Conservation (phyloP, 2,329 filamentous ascomycete species). For the Akanthomyces muscarius region DNA sequence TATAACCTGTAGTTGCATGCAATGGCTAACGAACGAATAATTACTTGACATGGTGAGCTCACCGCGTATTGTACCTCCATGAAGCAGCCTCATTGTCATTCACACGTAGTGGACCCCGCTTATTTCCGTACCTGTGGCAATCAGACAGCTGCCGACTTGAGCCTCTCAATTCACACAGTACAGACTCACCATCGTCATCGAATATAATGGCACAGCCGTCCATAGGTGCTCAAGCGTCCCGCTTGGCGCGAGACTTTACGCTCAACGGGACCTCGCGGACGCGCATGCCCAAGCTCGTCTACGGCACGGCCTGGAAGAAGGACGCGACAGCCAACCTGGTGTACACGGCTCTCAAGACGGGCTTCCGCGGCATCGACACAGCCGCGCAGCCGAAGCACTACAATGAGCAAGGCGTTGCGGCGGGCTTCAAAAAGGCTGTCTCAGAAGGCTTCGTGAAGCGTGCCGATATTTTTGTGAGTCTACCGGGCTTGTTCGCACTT, state of each 20-base stretch:
- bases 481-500: no score
- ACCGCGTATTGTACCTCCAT: neutral
- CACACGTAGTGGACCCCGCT: neutral
- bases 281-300: conserved; percentile 55
- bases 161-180: neutral
- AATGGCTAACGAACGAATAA: no score
- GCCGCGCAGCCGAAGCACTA: conserved; percentile 78
- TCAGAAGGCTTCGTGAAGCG: conserved; percentile 51
- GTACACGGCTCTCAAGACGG: conserved; percentile 60
- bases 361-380: conserved; percentile 73
- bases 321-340: conserved; percentile 64
- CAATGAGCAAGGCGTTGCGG: conserved; percentile 65
- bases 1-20: no score
- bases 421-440: conserved; percentile 61
- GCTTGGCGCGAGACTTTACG: conserved; percentile 32
- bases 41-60: neutral
- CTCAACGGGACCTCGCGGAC: conserved; percentile 29
- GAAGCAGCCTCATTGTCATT: neutral
- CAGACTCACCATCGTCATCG: neutral
- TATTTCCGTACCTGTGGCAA: neutral
- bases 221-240: conserved; percentile 27
- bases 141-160: neutral
- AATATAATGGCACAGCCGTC: conserved; percentile 21
- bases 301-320: conserved; percentile 86
- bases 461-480: conserved; percentile 57